phyloP scores from a whole-genome alignment of 768 basidiomycete genomes.

The Termitomyces sp. region DNA sequence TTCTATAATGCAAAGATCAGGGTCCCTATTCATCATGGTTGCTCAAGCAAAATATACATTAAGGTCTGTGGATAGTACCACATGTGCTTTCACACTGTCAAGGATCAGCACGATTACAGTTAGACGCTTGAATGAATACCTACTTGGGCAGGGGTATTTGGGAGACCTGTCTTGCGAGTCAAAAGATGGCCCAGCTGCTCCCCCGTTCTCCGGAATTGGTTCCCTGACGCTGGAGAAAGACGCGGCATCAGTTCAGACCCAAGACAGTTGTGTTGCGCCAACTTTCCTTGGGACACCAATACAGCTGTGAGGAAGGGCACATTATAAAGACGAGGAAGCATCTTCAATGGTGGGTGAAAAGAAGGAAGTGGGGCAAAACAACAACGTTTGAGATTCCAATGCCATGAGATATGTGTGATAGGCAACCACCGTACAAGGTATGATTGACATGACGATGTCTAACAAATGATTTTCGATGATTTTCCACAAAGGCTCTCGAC shows the following conservation, averaged over 20 bases:
- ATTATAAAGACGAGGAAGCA: neutral
- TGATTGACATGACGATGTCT: neutral
- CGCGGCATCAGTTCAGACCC: neutral
- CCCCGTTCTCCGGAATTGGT: neutral
- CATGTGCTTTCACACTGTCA: conserved; percentile 6
- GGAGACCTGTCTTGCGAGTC: neutral
- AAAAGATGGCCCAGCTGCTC: neutral
- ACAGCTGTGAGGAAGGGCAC: neutral
- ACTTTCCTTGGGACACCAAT: conserved; percentile 1
- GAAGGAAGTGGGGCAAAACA: neutral
- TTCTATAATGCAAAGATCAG: conserved; percentile 8
- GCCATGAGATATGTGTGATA: neutral
- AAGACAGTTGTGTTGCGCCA: too few relatives aligned
- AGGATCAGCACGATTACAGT: conserved; percentile 11
- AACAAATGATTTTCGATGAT: too few relatives aligned
- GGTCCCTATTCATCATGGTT: too few relatives aligned
- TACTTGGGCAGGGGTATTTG: neutral
- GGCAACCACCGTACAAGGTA: neutral
- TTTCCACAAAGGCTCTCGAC: too few relatives aligned
- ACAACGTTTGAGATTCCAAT: neutral
- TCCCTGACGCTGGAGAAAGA: neutral
- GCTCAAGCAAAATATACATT: neutral
- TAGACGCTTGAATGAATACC: neutral
- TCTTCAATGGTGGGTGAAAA: neutral
- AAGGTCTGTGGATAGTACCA: neutral